Evolutionary conservation across 192 early-diverging fungal genomes (phyloP), one percentile per base, ranked within the genome.

Genomic region (Glomus cerebriforme): DNA sequence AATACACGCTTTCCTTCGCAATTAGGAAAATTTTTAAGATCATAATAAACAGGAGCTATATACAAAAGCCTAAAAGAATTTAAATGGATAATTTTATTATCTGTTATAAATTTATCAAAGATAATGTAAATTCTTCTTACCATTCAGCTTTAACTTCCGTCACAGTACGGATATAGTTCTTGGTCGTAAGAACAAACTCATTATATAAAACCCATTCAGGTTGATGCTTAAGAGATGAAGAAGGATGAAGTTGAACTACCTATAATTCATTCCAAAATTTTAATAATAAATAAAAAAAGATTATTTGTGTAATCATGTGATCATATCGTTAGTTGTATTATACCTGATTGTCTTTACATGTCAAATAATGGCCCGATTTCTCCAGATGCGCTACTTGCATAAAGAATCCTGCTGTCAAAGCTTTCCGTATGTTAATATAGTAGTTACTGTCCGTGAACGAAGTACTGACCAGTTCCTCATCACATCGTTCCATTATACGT

Each of bases 141-240:
- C 95, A 96, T 47, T 97, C 97, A 2, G 92, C 91, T 80, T 93
- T 92, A 59, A 99, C 90, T 78, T 94, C 93, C 0, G 95, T 94
- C 47, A 92, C 92, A 0, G 96, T 99, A 39, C 98, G 94, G 80
- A 99, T 98, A 84, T 97, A 99, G 84, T 98, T 95, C 70, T 95
- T 92, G 59, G 92, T 91, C 12, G 98, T 99, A 60, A 99, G 83
- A 10, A 99, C 98, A 91, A 97, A 99, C 84, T 99, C 98, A 79
- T 99, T 98, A 87, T 99, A 99, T 45, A 98, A 84, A 2, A 99
- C 96, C 98, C 98, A 99, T 84, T 99, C 96, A n/a, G 97, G 95
- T 74, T 96, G 96, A 77, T 92, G 91, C 68, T 90, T 91, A 34
- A 99, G 84, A 79, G 92, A 91, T 31, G 93, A 94, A 39, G 96